Percentiles rank a stretch among this genome's conserved stretches.
These are phyloP conservation scores for Agaricales sp. DNA, from an alignment of 1,284 basidiomycete genomes.

Conservation along the genomic window DNA sequence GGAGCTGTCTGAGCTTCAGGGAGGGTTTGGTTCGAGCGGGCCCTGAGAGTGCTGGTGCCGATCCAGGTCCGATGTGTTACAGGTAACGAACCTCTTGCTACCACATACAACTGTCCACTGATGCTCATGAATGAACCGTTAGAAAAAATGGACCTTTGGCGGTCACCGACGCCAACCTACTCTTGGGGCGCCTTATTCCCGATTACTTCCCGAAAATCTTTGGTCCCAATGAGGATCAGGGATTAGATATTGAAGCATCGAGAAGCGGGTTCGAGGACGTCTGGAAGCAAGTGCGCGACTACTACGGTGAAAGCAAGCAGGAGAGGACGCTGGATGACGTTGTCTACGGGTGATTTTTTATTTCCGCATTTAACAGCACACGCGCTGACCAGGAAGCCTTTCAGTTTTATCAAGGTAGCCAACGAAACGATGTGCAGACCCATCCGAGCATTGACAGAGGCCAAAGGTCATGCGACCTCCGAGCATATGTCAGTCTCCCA, in stretches of 20 bases:
- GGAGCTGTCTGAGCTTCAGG: constrained; percentile 71
- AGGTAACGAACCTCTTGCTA: constrained; percentile 31
- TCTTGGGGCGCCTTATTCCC: constrained; percentile 76
- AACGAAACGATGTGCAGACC: constrained; percentile 93
- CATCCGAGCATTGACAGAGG: constrained; percentile 87
- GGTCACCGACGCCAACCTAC: constrained; percentile 80
- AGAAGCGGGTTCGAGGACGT: constrained; percentile 54
- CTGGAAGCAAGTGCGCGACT: constrained; percentile 52
- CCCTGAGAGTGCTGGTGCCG: constrained; percentile 75
- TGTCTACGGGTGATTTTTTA: constrained; percentile 60
- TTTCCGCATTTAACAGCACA: constrained; percentile 3
- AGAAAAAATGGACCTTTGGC: constrained; percentile 82
- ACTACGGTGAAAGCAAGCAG: constrained; percentile 40
- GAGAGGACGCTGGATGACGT: constrained; percentile 74
- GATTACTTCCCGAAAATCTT: constrained; percentile 85
- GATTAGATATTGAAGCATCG: constrained; percentile 67
- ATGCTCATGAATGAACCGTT: constrained; percentile 2
- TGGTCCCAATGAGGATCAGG: constrained; percentile 76
- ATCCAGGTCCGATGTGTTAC: constrained; percentile 80
- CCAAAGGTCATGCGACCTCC: constrained; percentile 75
- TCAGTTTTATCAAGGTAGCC: constrained; percentile 84
- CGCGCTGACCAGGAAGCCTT: not conserved
- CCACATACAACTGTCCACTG: constrained; percentile 1
- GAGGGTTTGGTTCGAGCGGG: constrained; percentile 81
- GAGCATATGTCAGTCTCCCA: constrained; percentile 58